Base-by-base conservation (phyloP, 176 grass and related monocot genomes). In the Oryza punctata region DNA sequence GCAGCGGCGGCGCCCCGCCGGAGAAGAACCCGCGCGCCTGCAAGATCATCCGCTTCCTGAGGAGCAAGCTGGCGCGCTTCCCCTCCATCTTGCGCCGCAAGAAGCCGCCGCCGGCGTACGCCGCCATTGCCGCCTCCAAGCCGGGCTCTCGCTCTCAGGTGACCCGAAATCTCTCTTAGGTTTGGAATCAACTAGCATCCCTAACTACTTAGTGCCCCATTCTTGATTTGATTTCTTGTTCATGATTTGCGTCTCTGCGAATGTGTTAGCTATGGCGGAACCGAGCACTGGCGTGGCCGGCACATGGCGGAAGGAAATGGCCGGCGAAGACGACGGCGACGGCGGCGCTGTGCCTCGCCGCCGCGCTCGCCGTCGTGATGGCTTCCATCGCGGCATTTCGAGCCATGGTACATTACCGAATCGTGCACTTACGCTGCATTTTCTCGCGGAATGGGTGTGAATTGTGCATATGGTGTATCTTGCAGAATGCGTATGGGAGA, bases 41-140 rank as follows among this genome's bases (percentile, higher is more conserved):
- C 64, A 85, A 19, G 77, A 21, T 80, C 29, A 41, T 80, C 21
- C 49, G 16, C 26, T 81, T 89, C 52, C 30, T 89, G 12, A 29
- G 72, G 70, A 46, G 25, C 19, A 70, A 28, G 46, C 76, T 66
- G 41, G 27, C 70, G 10, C 68, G 77, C 49, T 3, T 49, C 26
- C 9, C 71, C 26, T 61, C 72, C 64, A 15, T 87, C 3, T 81
- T 49, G 78, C 18, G 85, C 44, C 85, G 71, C 78, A 87, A 69
- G 47, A 81, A 76, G 71, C 6, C 67, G 71, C 3, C 67, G 26
- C 21, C 41, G 41, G 29, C 10, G 67, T 15, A 28, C 41, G 70
- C 70, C 26, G 12, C 61, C 71, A 40, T 21, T n/a, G 75, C 52
- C 32, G 12, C 73, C 33, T 26, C 10, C 37, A 43, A 13, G 67